Evolutionary conservation across 192 early-diverging fungal species (phyloP).

Genomic region (Dimargaris cristalligena): DNA sequence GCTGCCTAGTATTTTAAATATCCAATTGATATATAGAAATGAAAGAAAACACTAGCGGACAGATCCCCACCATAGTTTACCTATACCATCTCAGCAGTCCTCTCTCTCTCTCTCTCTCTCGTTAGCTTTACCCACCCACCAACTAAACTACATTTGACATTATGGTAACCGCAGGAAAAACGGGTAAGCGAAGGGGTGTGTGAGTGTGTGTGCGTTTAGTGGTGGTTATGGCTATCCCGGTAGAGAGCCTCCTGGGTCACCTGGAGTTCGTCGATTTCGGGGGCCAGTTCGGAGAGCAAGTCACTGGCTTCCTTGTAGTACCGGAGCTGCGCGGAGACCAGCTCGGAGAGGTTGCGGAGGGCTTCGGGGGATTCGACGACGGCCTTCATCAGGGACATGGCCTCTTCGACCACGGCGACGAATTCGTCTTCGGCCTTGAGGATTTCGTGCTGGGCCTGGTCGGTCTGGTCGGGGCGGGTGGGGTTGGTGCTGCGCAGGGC

Average conservation of each 20-base stretch:
- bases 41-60: too few species aligned
- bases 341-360: conserved; percentile 62
- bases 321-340: conserved; percentile 69
- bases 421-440: conserved; percentile 88
- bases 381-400: conserved; percentile 83
- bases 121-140: too few species aligned
- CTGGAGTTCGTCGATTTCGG: conserved; percentile 89
- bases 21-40: too few species aligned
- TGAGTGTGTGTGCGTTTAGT: too few species aligned
- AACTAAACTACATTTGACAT: too few species aligned
- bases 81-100: too few species aligned
- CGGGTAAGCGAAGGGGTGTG: too few species aligned
- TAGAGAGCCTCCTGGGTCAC: conserved; percentile 87
- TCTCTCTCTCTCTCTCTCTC: too few species aligned
- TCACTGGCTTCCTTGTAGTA: conserved; percentile 75
- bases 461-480: conserved; percentile 48
- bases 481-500: conserved; percentile 54
- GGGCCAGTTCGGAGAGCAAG: conserved; percentile 51
- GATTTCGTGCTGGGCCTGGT: conserved; percentile 65
- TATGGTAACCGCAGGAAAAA: too few species aligned
- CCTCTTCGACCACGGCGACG: conserved; percentile 88
- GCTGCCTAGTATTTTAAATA: too few species aligned
- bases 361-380: conserved; percentile 77
- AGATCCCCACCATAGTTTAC: too few species aligned
- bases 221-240: conserved; percentile 24